These are phyloP conservation scores for Paramecium octaurelia DNA, from an alignment of 73 alveolate species.

Conservation along the genomic window DNA sequence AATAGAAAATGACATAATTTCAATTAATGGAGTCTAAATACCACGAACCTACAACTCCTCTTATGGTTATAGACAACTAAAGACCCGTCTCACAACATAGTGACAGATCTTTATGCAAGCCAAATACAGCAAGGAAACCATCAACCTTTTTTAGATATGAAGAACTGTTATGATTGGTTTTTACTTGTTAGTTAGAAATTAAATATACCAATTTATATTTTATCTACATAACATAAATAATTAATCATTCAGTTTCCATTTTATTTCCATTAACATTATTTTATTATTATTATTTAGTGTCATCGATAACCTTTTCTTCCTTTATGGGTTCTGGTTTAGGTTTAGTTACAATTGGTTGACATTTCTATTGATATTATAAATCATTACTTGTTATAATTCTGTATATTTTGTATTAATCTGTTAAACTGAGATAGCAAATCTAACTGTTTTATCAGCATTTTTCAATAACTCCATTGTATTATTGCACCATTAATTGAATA, in stretches of 20 bases:
- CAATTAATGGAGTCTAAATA: neutral
- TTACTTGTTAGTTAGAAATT: neutral
- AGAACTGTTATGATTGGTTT: neutral
- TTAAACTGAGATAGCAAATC: neutral
- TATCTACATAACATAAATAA: neutral
- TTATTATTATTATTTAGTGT: neutral
- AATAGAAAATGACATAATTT: neutral
- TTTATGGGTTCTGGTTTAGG: constrained; percentile 55
- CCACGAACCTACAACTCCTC: neutral
- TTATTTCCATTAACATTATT: neutral
- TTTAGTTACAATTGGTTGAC: constrained; percentile 49
- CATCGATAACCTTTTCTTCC: neutral
- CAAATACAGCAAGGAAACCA: constrained; percentile 51
- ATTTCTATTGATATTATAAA: neutral
- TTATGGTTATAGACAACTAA: neutral
- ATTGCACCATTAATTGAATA: neutral
- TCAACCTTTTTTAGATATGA: constrained; percentile 45
- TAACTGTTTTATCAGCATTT: constrained; percentile 46
- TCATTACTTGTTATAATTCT: neutral
- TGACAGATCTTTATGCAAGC: neutral
- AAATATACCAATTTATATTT: neutral
- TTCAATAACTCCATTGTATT: neutral
- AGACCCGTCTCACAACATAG: constrained; percentile 15
- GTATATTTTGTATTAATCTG: neutral
- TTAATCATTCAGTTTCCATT: constrained; percentile 36